A percentile compares a stretch with the other conserved stretches of the same genome.
Conservation (phyloP, 176 grass and related monocot species). For the Musa schizocarpa region DNA sequence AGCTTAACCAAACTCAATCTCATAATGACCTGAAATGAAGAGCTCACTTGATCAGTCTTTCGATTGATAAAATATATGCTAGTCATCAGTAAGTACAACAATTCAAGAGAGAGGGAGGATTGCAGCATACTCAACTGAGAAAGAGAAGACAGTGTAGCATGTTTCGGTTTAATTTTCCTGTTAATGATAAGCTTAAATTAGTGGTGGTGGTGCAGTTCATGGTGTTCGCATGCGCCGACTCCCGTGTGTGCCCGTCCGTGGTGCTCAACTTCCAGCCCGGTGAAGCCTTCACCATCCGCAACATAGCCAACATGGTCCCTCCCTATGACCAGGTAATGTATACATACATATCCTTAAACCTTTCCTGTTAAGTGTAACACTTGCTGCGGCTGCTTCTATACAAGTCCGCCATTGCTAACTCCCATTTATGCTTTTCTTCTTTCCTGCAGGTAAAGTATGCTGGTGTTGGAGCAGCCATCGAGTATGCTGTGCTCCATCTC, state of each 20-base stretch:
- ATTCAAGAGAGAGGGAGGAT: too few species aligned
- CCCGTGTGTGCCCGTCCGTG: conserved; percentile 32
- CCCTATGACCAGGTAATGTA: conserved; percentile 22
- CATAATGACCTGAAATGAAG: too few species aligned
- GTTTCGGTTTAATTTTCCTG: background rate
- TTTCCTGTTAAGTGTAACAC: background rate
- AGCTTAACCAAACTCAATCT: background rate
- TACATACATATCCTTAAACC: background rate
- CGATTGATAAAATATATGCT: background rate
- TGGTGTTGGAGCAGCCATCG: conserved; percentile 29
- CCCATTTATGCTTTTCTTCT: background rate
- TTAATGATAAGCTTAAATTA: background rate
- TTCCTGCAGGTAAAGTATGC: conserved; percentile 22
- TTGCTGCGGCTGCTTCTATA: too few species aligned
- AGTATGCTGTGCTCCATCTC: conserved; percentile 37
- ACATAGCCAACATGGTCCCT: conserved; percentile 38
- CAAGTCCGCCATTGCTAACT: background rate
- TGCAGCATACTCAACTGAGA: background rate
- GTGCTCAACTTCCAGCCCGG: conserved; percentile 30
- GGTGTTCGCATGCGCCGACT: conserved; percentile 42
- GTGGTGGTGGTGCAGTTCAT: conserved; percentile 25
- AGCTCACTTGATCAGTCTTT: background rate
- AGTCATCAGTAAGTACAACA: too few species aligned
- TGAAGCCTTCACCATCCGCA: conserved; percentile 43
- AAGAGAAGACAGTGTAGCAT: background rate